Conservation (phyloP, 2,329 filamentous ascomycete genomes). For the Bipolaris cookei region DNA sequence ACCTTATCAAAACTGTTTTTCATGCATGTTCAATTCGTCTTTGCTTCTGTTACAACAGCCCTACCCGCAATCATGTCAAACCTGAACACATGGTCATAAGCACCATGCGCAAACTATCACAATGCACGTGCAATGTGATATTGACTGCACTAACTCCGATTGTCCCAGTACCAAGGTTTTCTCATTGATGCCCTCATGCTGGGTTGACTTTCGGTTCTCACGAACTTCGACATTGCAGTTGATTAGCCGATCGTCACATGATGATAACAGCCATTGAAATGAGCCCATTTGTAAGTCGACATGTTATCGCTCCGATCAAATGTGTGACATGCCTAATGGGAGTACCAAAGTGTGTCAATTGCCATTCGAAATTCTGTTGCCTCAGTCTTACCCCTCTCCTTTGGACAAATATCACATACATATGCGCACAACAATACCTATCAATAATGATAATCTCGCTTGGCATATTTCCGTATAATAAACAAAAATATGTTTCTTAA, state of each 20-base stretch:
- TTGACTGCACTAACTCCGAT: too few species aligned
- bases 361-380: not conserved
- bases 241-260: not conserved
- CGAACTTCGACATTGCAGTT: not conserved
- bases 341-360: not conserved
- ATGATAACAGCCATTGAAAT: not conserved
- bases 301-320: not conserved
- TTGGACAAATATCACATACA: not conserved
- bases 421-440: not conserved
- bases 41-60: too few species aligned
- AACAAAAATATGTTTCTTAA: too few species aligned
- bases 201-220: not conserved
- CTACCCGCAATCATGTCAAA: too few species aligned
- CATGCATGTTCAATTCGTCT: too few species aligned
- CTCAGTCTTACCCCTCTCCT: not conserved
- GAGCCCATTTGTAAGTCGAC: not conserved
- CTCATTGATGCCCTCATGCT: not conserved
- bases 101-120: too few species aligned
- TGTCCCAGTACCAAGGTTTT: not conserved
- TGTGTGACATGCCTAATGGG: not conserved
- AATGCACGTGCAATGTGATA: too few species aligned
- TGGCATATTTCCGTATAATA: too few species aligned
- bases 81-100: too few species aligned
- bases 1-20: too few species aligned
- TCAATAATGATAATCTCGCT: too few species aligned